These are phyloP conservation scores for Panaeolus papilionaceus DNA, from an alignment of 768 basidiomycete species.

Conservation along the genomic window DNA sequence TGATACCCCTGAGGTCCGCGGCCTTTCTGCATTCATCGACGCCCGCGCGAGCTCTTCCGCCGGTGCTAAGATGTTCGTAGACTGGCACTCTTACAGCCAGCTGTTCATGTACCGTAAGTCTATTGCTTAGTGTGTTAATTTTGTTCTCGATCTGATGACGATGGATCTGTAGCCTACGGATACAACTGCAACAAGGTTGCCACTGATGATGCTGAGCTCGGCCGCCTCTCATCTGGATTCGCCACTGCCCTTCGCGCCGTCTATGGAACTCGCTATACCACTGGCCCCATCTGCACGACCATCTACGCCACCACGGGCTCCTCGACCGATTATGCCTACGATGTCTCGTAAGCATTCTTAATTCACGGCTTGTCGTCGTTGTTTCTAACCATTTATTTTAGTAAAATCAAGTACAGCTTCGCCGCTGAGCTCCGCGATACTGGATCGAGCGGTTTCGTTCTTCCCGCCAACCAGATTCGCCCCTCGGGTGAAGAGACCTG, in stretches of 20 bases:
- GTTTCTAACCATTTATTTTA: neutral
- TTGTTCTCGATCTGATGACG: neutral
- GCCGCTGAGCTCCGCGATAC: slow-evolving; percentile 19
- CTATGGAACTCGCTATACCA: slow-evolving; percentile 16
- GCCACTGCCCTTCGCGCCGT: slow-evolving; percentile 8
- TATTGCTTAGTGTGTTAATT: neutral
- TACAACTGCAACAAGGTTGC: slow-evolving; percentile 13
- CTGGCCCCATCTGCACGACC: slow-evolving; percentile 19
- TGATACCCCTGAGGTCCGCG: slow-evolving; percentile 14
- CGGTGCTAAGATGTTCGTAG: slow-evolving; percentile 18
- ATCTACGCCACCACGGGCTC: slow-evolving; percentile 16
- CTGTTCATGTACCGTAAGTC: slow-evolving; percentile 15
- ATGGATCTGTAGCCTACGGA: slow-evolving; percentile 8
- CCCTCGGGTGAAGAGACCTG: slow-evolving; percentile 17
- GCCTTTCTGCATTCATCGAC: slow-evolving; percentile 16
- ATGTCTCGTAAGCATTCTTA: slow-evolving; percentile 15
- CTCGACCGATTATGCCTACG: slow-evolving; percentile 17
- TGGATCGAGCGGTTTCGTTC: slow-evolving; percentile 17
- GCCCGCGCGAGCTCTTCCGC: slow-evolving; percentile 13
- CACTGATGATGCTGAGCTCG: slow-evolving; percentile 12
- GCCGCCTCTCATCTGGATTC: slow-evolving; percentile 15
- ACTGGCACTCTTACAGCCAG: slow-evolving; percentile 19
- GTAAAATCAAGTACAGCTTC: slow-evolving; percentile 18
- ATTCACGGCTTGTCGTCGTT: neutral
- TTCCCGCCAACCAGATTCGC: slow-evolving; percentile 17